Percentiles rank a stretch among this genome's conserved stretches.
These are phyloP conservation scores for Brassica hybrid DNA, from an alignment of 441 rosid genomes.

Conservation along the genomic window DNA sequence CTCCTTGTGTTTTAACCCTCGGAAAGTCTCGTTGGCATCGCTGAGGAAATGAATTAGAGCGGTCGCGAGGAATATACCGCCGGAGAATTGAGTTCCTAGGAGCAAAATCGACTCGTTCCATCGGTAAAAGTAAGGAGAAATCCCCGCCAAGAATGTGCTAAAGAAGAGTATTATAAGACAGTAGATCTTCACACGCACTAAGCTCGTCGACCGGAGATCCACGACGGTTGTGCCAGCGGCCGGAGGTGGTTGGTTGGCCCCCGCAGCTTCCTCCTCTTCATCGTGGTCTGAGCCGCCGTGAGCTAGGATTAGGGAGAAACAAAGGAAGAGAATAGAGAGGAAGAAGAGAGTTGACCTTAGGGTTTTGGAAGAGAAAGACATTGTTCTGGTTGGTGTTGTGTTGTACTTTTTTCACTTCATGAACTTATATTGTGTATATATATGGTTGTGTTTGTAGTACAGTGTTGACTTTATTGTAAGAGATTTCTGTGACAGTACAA, in stretches of 20 bases:
- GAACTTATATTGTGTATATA: background rate
- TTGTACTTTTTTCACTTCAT: conserved; percentile 7
- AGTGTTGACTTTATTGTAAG: conserved; percentile 39
- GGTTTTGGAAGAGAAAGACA: conserved; percentile 36
- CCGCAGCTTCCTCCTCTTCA: conserved; percentile 27
- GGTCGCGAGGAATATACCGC: conserved; percentile 71
- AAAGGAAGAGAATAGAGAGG: conserved; percentile 49
- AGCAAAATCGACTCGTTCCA: conserved; percentile 71
- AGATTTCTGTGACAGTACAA: conserved; percentile 37
- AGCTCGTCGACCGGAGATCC: conserved; percentile 40
- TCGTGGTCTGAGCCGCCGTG: conserved; percentile 52
- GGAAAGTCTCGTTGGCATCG: conserved; percentile 64
- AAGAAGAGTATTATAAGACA: conserved; percentile 66
- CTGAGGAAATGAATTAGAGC: conserved; percentile 69
- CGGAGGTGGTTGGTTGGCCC: conserved; percentile 28
- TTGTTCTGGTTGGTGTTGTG: conserved; percentile 31
- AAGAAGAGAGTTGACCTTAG: conserved; percentile 57
- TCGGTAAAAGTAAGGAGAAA: conserved; percentile 71
- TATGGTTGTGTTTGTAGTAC: conserved; percentile 38
- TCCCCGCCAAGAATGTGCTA: conserved; percentile 62
- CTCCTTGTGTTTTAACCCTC: conserved; percentile 49
- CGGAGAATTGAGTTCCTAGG: conserved; percentile 75
- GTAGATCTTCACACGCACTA: conserved; percentile 62
- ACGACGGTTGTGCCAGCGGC: conserved; percentile 23
- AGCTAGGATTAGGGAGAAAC: conserved; percentile 42